phyloP scores from a whole-genome alignment of 208 protist species.

The Trypanosoma vivax region DNA sequence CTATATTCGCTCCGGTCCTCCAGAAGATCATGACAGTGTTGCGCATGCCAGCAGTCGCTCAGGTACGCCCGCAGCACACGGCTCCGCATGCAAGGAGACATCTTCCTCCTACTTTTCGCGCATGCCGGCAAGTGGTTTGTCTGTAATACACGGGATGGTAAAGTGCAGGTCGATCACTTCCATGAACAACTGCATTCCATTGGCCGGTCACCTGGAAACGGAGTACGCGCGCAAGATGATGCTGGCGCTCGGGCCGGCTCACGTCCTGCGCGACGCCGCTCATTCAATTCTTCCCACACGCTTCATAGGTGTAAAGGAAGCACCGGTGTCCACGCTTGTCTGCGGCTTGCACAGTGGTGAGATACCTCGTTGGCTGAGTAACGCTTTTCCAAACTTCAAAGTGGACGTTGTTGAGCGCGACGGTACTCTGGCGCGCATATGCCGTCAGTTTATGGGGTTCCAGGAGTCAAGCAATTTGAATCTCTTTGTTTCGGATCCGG shows the following conservation, averaged over 20 bases:
- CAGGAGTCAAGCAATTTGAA: slow-evolving; percentile 67
- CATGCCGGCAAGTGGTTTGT: slow-evolving; percentile 55
- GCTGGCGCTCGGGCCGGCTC: slow-evolving; percentile 75
- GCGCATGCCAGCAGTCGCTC: background rate
- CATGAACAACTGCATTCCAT: slow-evolving; percentile 81
- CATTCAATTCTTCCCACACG: slow-evolving; percentile 51
- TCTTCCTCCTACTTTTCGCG: slow-evolving; percentile 41
- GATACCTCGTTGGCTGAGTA: slow-evolving; percentile 75
- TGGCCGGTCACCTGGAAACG: slow-evolving; percentile 60
- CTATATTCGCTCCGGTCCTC: slow-evolving; percentile 34
- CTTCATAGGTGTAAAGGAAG: slow-evolving; percentile 70
- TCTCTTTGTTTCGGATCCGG: slow-evolving; percentile 53
- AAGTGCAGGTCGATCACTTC: slow-evolving; percentile 75
- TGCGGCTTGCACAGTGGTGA: slow-evolving; percentile 77
- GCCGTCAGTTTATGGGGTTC: slow-evolving; percentile 71
- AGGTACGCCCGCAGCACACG: slow-evolving; percentile 3
- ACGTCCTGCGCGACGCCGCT: slow-evolving; percentile 64
- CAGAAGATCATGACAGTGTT: background rate
- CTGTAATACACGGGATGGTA: slow-evolving; percentile 74
- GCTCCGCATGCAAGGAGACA: slow-evolving; percentile 6
- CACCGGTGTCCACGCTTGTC: slow-evolving; percentile 62
- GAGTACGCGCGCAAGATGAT: slow-evolving; percentile 80
- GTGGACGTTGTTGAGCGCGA: slow-evolving; percentile 84
- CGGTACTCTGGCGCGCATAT: slow-evolving; percentile 66
- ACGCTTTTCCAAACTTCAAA: slow-evolving; percentile 75